Evolutionary conservation across 306 rosid genomes (phyloP).

Genomic region (Acacia crassicarpa): DNA sequence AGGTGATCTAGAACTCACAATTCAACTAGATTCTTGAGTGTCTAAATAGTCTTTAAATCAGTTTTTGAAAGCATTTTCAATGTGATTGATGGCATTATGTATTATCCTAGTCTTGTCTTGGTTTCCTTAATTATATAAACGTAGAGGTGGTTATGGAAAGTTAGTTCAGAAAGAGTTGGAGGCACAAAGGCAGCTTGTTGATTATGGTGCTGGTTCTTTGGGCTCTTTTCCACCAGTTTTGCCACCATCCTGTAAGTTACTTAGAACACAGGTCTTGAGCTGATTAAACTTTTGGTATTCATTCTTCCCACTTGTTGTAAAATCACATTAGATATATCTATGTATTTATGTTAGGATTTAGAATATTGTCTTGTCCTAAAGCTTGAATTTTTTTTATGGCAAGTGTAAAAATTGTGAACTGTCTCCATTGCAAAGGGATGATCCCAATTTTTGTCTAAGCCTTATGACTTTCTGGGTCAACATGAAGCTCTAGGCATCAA

Average conservation of each 20-base stretch:
- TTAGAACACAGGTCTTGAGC: conserved; percentile 22
- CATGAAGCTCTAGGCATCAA: neutral
- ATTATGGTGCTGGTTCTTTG: conserved; percentile 94
- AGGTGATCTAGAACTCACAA: neutral
- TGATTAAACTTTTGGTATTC: conserved; percentile 11
- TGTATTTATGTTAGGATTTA: neutral
- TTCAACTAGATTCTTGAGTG: neutral
- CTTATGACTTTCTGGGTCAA: neutral
- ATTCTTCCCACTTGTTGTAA: conserved; percentile 8
- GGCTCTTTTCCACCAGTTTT: conserved; percentile 74
- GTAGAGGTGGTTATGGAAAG: conserved; percentile 97
- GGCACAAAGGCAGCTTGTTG: conserved; percentile 96
- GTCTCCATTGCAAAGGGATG: neutral
- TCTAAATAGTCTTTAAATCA: neutral
- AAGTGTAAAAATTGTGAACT: neutral
- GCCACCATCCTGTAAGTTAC: conserved; percentile 71
- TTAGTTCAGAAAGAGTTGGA: conserved; percentile 89
- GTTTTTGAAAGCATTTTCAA: neutral
- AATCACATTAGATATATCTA: neutral
- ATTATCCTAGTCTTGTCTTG: conserved; percentile 19
- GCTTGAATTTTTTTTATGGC: neutral
- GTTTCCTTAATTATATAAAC: conserved; percentile 66
- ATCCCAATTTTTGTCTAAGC: neutral
- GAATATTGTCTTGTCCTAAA: neutral
- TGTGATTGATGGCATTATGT: neutral